phyloP scores from a whole-genome alignment of 495 filamentous ascomycete genomes.

The Hypoxylon trugodes region DNA sequence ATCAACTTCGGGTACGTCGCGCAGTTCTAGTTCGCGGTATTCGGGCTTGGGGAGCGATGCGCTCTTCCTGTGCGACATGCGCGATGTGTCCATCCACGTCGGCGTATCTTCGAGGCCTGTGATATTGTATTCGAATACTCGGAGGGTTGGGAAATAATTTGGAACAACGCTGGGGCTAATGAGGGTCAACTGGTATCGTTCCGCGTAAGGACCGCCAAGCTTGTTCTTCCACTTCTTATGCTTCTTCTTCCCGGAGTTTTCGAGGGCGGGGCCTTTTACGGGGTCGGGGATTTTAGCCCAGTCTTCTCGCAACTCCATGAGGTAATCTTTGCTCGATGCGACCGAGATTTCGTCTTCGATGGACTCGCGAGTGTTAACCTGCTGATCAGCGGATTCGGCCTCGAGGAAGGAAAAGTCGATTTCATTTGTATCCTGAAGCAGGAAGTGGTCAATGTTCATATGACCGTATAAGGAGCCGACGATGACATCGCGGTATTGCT shows the following conservation, averaged over 20 bases:
- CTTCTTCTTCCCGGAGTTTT: conserved; percentile 46
- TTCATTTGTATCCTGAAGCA: conserved; percentile 85
- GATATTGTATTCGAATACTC: conserved; percentile 93
- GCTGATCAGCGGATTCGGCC: conserved; percentile 51
- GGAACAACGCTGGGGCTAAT: conserved; percentile 89
- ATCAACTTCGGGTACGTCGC: conserved; percentile 25
- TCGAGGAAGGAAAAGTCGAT: conserved; percentile 65
- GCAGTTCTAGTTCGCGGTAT: conserved; percentile 33
- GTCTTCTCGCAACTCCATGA: conserved; percentile 75
- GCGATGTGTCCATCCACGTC: conserved; percentile 52
- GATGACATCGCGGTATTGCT: conserved; percentile 90
- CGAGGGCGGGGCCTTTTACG: conserved; percentile 44
- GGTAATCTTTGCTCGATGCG: conserved; percentile 75
- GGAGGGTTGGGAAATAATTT: conserved; percentile 88
- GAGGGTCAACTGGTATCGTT: conserved; percentile 82
- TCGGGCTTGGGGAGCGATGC: conserved; percentile 6
- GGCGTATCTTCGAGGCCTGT: conserved; percentile 70
- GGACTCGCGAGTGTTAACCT: conserved; percentile 40
- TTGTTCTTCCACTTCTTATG: conserved; percentile 57
- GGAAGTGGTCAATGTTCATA: conserved; percentile 99
- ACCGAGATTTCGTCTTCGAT: conserved; percentile 66
- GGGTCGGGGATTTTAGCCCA: conserved; percentile 81
- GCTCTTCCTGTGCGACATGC: conserved; percentile 1
- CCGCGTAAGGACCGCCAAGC: conserved; percentile 81
- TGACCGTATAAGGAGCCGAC: conserved; percentile 84